These are phyloP conservation scores for Nakazawaea populi DNA, from an alignment of 805 yeast genomes.

Conservation along the genomic window DNA sequence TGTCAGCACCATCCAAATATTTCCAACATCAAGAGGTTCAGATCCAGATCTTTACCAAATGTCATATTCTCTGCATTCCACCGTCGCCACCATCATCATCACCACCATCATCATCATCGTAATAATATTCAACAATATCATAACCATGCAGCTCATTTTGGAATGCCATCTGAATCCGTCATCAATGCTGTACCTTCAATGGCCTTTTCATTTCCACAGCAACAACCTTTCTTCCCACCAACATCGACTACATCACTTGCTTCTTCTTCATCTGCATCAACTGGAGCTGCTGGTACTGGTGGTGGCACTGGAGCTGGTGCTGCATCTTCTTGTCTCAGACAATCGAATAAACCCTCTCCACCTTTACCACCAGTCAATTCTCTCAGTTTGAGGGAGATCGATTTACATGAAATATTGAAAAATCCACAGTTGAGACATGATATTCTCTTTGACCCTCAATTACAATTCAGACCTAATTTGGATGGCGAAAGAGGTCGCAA, in stretches of 20 bases:
- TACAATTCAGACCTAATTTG: conserved; percentile 85
- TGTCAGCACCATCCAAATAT: conserved; percentile 2
- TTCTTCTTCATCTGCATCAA: conserved; percentile 12
- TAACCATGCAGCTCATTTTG: not conserved
- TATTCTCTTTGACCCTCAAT: conserved; percentile 83
- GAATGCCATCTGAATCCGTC: not conserved
- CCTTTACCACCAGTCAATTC: conserved; percentile 79
- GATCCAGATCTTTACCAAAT: conserved; percentile 11
- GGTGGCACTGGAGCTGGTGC: too few relatives aligned
- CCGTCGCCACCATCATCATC: conserved; percentile 6
- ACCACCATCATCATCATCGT: not conserved
- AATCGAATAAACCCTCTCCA: not conserved
- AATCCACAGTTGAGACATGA: conserved; percentile 94
- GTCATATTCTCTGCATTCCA: conserved; percentile 7
- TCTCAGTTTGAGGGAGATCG: conserved; percentile 79
- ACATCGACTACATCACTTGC: conserved; percentile 18
- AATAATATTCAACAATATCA: not conserved
- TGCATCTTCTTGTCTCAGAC: not conserved
- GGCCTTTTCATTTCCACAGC: conserved; percentile 9
- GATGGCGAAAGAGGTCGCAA: conserved; percentile 88
- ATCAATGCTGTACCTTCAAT: conserved; percentile 9
- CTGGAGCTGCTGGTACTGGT: too few relatives aligned
- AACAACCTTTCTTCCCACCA: conserved; percentile 8
- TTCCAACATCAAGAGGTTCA: conserved; percentile 2
- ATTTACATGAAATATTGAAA: conserved; percentile 78